phyloP scores from a whole-genome alignment of 805 yeast genomes.

The Naumovozyma castellii region DNA sequence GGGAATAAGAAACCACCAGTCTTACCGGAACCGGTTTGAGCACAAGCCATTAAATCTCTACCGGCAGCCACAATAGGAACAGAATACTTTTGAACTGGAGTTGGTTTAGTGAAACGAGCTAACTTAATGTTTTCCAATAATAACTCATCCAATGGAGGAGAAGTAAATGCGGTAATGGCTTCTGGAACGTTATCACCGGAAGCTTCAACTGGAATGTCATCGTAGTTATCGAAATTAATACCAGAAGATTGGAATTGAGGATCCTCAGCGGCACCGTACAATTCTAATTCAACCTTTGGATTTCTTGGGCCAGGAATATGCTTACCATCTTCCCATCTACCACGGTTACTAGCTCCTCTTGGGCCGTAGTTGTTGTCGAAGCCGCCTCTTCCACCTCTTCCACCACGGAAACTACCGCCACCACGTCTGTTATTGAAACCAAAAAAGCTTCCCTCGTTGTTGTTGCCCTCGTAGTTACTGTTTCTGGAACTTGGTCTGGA shows the following conservation, averaged over 20 bases:
- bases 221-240: conserved; percentile 96
- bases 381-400: conserved; percentile 32
- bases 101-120: conserved; percentile 90
- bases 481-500: conserved; percentile 8
- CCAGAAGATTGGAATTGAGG: conserved; percentile 82
- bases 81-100: conserved; percentile 92
- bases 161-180: conserved; percentile 74
- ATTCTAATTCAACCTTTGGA: conserved; percentile 60
- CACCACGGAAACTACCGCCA: conserved; percentile 30
- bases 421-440: conserved; percentile 23
- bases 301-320: conserved; percentile 76
- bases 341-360: conserved; percentile 47
- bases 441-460: conserved; percentile 27
- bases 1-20: conserved; percentile 99
- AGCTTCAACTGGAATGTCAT: conserved; percentile 97
- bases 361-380: conserved; percentile 21
- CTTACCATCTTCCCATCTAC: conserved; percentile 78
- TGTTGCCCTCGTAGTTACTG: conserved; percentile 3
- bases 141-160: conserved; percentile 85
- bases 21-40: conserved; percentile 98
- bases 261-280: conserved; percentile 69
- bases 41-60: conserved; percentile 94
- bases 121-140: conserved; percentile 77
- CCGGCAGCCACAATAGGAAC: conserved; percentile 83
- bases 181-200: conserved; percentile 92